Evolutionary conservation across 257 asterid genomes (phyloP).

Genomic region (Fraxinus anomala): DNA sequence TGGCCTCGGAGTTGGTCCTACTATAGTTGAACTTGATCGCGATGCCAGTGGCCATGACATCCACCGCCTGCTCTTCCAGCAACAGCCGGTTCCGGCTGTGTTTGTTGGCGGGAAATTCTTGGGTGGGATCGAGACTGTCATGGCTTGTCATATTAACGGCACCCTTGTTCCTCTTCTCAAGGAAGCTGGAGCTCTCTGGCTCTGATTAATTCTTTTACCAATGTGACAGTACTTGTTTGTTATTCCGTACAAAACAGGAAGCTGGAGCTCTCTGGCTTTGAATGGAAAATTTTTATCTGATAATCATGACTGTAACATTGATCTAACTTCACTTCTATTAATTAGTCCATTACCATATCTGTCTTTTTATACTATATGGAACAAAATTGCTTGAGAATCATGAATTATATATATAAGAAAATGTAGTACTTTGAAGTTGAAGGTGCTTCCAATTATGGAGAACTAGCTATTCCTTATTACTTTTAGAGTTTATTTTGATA

Average conservation of each 20-base stretch:
- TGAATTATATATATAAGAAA: background rate
- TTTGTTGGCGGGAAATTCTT: slow-evolving; percentile 48
- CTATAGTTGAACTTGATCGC: slow-evolving; percentile 42
- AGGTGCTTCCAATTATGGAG: too few species aligned
- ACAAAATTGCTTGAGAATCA: background rate
- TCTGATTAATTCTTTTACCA: too few species aligned
- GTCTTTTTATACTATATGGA: too few species aligned
- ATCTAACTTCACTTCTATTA: background rate
- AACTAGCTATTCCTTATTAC: too few species aligned
- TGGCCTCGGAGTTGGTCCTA: slow-evolving; percentile 51
- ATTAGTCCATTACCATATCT: background rate
- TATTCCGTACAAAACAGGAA: too few species aligned
- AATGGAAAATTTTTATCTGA: background rate
- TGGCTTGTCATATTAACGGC: slow-evolving; percentile 55
- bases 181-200: slow-evolving; percentile 58
- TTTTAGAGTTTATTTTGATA: too few species aligned
- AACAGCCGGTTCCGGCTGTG: slow-evolving; percentile 40
- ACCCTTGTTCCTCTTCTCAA: slow-evolving; percentile 50
- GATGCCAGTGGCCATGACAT: slow-evolving; percentile 36
- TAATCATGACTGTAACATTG: background rate
- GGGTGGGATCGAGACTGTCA: slow-evolving; percentile 47
- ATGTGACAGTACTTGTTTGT: too few species aligned
- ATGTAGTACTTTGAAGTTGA: too few species aligned
- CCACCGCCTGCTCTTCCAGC: slow-evolving; percentile 32
- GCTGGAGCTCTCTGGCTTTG: too few species aligned